Evolutionary conservation across 306 rosid species (phyloP), one percentile per base, ranked within the genome.

Genomic region (Coriaria nepalensis): DNA sequence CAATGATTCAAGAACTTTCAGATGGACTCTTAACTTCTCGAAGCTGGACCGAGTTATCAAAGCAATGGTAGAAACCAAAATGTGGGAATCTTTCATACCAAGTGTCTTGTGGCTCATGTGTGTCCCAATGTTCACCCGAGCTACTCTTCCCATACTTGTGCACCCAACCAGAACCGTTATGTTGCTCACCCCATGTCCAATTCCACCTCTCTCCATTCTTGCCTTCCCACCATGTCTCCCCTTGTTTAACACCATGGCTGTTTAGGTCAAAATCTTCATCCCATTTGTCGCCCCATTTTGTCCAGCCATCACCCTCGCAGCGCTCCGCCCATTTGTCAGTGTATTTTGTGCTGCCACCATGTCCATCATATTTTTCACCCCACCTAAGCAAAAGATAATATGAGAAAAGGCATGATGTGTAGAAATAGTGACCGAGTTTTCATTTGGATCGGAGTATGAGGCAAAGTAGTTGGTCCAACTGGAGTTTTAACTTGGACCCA

Each of bases 251-350:
- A 5, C 98, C 98, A 13, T 68, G 57, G 7, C 66, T 33, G 29
- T 75, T 79, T 13, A 64, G 75, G 58, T 85, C 86, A 6, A 92
- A 92, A 55, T 75, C 72, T 62, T 92, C 98, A 52, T 92, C 98
- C 98, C 98, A 92, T 70, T 92, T 92, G 83, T 92, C 96, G 32
- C 98, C 98, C 98, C 98, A 92, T 68, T 85, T 92, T 32, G 79
- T 68, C 98, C 96, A 85, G 33, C 86, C 83, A 52, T 75, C 98
- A 0, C 74, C 79, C 61, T 68, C 73, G 1, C 56, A 56, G 12
- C 94, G 79, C 59, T 92, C 98, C 0, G 98, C 96, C 98, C 98
- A 92, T 73, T 92, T 85, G 57, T 92, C 98, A 0, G 96, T 82
- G 85, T 92, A 92, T 59, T 92, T 92, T 10, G 48, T 49, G 80